These are phyloP conservation scores for Phalaenopsis aphrodite DNA, from an alignment of 106 monocot genomes.

Conservation along the genomic window DNA sequence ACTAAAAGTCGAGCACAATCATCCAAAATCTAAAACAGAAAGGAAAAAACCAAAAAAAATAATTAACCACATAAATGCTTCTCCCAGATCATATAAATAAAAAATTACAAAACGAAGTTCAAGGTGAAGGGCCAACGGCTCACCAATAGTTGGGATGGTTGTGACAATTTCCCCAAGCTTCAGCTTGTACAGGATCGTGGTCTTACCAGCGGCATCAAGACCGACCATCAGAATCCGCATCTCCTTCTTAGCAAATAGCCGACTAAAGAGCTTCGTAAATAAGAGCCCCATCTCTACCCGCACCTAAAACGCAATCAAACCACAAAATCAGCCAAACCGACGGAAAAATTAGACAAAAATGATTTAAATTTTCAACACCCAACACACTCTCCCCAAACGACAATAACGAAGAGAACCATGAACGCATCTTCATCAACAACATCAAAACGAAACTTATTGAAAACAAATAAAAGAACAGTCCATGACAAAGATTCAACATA, in stretches of 20 bases:
- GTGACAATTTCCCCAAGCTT: slow-evolving; percentile 27
- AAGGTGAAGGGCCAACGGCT: background rate
- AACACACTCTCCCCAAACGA: background rate
- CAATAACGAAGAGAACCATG: background rate
- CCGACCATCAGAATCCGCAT: slow-evolving; percentile 26
- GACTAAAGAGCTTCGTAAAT: slow-evolving; percentile 22
- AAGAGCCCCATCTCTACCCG: slow-evolving; percentile 15
- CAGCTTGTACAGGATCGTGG: slow-evolving; percentile 24
- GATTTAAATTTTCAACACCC: too few relatives aligned
- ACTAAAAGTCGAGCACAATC: background rate
- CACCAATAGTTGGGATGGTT: slow-evolving; percentile 25
- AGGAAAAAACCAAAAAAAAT: background rate
- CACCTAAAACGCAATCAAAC: background rate
- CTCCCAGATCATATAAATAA: background rate
- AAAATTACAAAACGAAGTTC: background rate
- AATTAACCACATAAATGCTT: background rate
- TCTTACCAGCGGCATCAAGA: slow-evolving; percentile 27
- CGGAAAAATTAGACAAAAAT: background rate
- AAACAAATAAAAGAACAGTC: background rate
- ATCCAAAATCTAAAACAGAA: background rate
- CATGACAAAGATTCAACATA: background rate
- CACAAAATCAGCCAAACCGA: background rate
- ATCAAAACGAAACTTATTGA: background rate
- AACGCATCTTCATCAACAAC: background rate
- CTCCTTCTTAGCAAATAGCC: slow-evolving; percentile 23